phyloP scores from a whole-genome alignment of 2,329 filamentous ascomycete species.

The Lecanicillium sp. region DNA sequence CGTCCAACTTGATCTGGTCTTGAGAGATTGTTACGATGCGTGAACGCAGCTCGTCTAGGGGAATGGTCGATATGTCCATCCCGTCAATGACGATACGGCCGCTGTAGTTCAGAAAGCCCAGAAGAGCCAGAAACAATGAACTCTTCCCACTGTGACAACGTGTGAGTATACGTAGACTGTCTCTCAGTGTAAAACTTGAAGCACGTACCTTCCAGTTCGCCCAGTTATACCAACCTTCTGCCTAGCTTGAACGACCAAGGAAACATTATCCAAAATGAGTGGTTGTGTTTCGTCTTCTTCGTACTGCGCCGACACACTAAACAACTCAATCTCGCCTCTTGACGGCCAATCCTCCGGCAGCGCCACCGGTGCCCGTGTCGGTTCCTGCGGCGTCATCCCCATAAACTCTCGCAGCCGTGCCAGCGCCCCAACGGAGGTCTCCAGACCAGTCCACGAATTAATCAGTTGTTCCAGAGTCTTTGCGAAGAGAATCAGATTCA shows the following conservation, averaged over 20 bases:
- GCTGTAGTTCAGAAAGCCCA: background rate
- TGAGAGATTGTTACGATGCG: background rate
- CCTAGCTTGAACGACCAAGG: background rate
- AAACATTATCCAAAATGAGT: background rate
- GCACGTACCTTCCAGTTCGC: background rate
- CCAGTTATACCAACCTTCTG: constrained; percentile 2
- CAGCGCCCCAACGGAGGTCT: constrained; percentile 4
- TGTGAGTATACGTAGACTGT: background rate
- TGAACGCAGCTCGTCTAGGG: background rate
- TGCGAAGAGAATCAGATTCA: constrained; percentile 1
- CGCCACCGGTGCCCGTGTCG: background rate
- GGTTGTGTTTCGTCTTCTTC: background rate
- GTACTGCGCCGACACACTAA: background rate
- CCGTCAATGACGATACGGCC: background rate
- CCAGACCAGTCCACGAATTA: background rate
- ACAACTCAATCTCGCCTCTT: background rate
- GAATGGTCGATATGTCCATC: background rate
- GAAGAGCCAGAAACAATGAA: background rate
- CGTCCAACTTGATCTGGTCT: background rate
- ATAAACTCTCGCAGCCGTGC: background rate
- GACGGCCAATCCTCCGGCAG: constrained; percentile 2
- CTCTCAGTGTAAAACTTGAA: no score
- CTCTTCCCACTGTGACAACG: background rate
- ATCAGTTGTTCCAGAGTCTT: background rate
- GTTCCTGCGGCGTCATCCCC: background rate